Evolutionary conservation across 2,329 filamentous ascomycete genomes (phyloP).

Genomic region (Thielaviopsis punctulata): DNA sequence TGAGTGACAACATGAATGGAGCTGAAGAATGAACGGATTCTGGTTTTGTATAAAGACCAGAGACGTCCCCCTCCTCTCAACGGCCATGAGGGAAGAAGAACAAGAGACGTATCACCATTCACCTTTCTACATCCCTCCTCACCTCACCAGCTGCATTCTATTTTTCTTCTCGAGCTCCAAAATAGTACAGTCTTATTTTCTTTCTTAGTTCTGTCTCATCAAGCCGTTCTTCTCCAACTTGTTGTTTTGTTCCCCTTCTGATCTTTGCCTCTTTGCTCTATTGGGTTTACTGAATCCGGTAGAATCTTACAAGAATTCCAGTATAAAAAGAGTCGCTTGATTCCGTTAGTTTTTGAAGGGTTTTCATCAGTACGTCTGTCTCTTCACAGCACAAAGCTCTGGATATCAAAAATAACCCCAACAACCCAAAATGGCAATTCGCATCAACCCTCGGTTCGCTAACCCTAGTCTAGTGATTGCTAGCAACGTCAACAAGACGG

Average conservation of each 20-base stretch:
- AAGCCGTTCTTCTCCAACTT: background rate
- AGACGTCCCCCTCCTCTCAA: background rate
- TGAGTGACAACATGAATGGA: background rate
- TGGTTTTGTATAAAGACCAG: conserved; percentile 10
- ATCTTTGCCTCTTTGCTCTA: background rate
- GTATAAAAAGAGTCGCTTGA: conserved; percentile 2
- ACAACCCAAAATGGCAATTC: background rate
- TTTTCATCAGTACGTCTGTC: background rate
- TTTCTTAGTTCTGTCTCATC: background rate
- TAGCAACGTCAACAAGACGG: conserved; percentile 71
- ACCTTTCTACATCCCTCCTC: background rate
- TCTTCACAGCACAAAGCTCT: background rate
- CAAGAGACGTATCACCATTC: conserved; percentile 1
- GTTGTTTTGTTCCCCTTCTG: background rate
- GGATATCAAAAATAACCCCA: background rate
- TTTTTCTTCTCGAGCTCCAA: too few species aligned
- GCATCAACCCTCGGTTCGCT: conserved; percentile 4
- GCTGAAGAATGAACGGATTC: background rate
- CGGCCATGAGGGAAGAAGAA: conserved; percentile 1
- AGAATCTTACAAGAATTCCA: background rate
- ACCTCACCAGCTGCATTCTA: background rate
- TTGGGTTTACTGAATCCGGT: background rate
- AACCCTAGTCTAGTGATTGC: conserved; percentile 28
- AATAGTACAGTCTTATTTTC: too few species aligned
- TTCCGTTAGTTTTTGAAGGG: background rate